phyloP scores from a whole-genome alignment of 1,139 yeast genomes.

The Blastobotrys persicus region DNA sequence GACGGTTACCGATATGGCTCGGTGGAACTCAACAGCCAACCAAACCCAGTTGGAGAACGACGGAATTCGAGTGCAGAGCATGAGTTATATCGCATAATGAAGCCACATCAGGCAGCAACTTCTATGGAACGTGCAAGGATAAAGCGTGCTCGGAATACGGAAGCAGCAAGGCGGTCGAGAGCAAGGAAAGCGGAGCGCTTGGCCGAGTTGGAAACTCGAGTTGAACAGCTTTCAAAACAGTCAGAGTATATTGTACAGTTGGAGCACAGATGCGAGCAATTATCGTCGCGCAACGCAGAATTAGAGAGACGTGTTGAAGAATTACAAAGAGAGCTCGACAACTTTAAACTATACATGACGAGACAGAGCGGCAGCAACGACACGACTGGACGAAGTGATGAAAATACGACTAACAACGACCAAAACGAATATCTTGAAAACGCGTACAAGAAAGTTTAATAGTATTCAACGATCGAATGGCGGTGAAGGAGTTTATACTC shows the following conservation, averaged over 20 bases:
- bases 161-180: conserved; percentile 95
- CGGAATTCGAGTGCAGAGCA: conserved; percentile 2
- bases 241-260: background rate
- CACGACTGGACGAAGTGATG: no score
- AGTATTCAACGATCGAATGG: background rate
- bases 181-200: conserved; percentile 94
- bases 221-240: conserved; percentile 55
- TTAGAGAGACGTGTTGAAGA: background rate
- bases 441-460: background rate
- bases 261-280: background rate
- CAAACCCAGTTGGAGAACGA: no score
- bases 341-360: background rate
- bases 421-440: background rate
- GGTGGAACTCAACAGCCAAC: no score
- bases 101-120: conserved; percentile 5
- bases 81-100: background rate
- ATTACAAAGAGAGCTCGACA: background rate
- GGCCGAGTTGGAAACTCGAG: conserved; percentile 79
- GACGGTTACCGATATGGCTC: no score
- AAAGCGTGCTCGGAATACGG: conserved; percentile 95
- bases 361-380: background rate
- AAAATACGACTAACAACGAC: no score
- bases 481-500: background rate
- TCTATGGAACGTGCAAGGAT: conserved; percentile 31
- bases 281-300: background rate